A percentile compares a stretch with the other conserved stretches of the same genome.
Evolutionary conservation across 805 yeast genomes (phyloP).

Genomic region (Candida railenensis): DNA sequence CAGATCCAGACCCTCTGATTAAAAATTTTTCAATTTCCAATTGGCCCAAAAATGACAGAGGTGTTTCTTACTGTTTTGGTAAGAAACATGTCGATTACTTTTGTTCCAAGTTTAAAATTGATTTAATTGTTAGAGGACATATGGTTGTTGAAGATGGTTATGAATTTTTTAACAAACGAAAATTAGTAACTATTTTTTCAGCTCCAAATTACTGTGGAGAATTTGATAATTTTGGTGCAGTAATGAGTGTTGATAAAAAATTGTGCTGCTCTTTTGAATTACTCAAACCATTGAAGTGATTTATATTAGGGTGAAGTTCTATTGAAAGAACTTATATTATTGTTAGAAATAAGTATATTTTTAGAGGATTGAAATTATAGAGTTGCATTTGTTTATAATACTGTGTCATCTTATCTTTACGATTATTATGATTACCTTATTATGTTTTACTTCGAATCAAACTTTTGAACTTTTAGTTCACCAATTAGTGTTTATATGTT

Average conservation of each 20-base stretch:
- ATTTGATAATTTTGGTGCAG: slow-evolving; percentile 77
- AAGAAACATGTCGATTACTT: slow-evolving; percentile 71
- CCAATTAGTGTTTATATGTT: background rate
- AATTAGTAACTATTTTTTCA: slow-evolving; percentile 73
- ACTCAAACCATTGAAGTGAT: slow-evolving; percentile 47
- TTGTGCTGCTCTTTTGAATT: slow-evolving; percentile 72
- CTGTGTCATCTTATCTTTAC: background rate
- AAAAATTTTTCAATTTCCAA: slow-evolving; percentile 38
- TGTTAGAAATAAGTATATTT: background rate
- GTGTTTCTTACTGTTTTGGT: slow-evolving; percentile 78
- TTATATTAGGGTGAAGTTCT: background rate
- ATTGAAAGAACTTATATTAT: background rate
- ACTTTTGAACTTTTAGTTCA: background rate
- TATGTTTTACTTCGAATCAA: slow-evolving; percentile 3
- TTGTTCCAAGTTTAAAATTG: slow-evolving; percentile 65
- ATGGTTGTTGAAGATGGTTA: slow-evolving; percentile 91
- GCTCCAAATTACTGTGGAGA: slow-evolving; percentile 88
- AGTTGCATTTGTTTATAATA: background rate
- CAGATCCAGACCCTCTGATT: slow-evolving; percentile 64
- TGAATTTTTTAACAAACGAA: slow-evolving; percentile 73
- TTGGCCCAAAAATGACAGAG: slow-evolving; percentile 83
- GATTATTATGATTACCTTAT: background rate
- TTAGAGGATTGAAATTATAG: background rate
- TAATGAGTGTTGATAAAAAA: slow-evolving; percentile 68
- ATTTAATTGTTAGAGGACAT: slow-evolving; percentile 78